A percentile compares a stretch with the other conserved stretches of the same genome.
Evolutionary conservation across 371 early-diverging fungal genomes (phyloP).

Genomic region (Saksenaea oblongispora): DNA sequence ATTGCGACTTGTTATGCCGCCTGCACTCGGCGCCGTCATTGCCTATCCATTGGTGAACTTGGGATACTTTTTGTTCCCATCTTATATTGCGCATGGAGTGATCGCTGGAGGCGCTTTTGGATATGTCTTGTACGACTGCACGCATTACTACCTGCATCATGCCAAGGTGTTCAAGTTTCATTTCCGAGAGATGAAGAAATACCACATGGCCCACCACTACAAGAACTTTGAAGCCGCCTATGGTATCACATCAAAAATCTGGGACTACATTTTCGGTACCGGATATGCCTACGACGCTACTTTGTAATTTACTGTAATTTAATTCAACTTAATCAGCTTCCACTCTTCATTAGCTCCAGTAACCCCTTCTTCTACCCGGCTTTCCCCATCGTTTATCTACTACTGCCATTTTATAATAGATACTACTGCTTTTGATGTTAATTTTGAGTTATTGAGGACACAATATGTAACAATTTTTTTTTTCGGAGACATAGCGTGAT

Average conservation of each 20-base stretch:
- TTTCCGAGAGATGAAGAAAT: conserved; percentile 84
- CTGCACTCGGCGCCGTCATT: conserved; percentile 72
- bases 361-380: background rate
- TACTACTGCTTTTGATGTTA: background rate
- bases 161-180: conserved; percentile 68
- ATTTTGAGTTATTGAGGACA: no score
- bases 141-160: conserved; percentile 93
- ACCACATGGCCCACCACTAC: conserved; percentile 93
- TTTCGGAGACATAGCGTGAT: no score
- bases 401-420: background rate
- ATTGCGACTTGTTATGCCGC: conserved; percentile 94
- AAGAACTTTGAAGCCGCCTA: conserved; percentile 80
- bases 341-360: background rate
- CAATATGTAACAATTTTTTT: no score
- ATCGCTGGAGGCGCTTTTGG: conserved; percentile 75
- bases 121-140: conserved; percentile 84
- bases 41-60: conserved; percentile 55
- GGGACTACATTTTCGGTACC: conserved; percentile 84
- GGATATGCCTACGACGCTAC: conserved; percentile 19
- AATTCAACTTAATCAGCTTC: background rate
- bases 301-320: background rate
- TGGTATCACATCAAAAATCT: conserved; percentile 89
- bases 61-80: conserved; percentile 58
- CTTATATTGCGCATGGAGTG: conserved; percentile 53
- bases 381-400: background rate